phyloP scores from a whole-genome alignment of 1,139 yeast genomes.

The Geotrichum reessii region DNA sequence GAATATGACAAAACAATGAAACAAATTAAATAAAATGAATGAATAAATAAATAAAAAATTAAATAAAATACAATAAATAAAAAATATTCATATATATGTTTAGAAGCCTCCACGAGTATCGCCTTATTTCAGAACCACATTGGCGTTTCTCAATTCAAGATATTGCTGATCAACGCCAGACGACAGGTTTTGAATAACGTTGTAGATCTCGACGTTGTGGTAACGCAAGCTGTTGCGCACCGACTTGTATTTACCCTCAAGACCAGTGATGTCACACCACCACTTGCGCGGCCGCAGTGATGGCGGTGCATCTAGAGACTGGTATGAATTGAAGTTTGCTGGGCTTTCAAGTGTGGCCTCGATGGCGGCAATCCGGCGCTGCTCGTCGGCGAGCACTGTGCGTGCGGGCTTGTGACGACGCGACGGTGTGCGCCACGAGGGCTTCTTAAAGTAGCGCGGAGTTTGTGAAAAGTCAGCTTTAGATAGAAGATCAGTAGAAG shows the following conservation, averaged over 20 bases:
- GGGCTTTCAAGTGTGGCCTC: slow-evolving; percentile 6
- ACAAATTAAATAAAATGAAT: neutral
- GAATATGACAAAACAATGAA: neutral
- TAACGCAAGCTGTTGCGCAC: slow-evolving; percentile 75
- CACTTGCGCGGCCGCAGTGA: slow-evolving; percentile 72
- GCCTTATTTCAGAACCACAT: slow-evolving; percentile 62
- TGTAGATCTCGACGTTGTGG: slow-evolving; percentile 79
- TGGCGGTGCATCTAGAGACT: slow-evolving; percentile 75
- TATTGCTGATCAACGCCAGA: slow-evolving; percentile 94
- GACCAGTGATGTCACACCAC: slow-evolving; percentile 92
- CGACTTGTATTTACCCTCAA: slow-evolving; percentile 69
- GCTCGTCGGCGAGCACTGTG: slow-evolving; percentile 75
- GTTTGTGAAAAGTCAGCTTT: slow-evolving; percentile 28
- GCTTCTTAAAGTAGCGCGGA: slow-evolving; percentile 49
- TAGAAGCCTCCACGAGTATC: neutral
- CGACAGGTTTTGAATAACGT: slow-evolving; percentile 70
- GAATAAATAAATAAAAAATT: neutral
- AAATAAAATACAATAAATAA: neutral
- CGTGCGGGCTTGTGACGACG: slow-evolving; percentile 71
- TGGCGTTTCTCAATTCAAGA: slow-evolving; percentile 79
- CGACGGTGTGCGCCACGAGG: slow-evolving; percentile 45
- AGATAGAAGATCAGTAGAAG: slow-evolving; percentile 17
- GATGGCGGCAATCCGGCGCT: slow-evolving; percentile 44
- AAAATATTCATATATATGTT: slow-evolving; percentile 1
- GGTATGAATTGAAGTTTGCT: slow-evolving; percentile 21